Evolutionary conservation across 129 eudicot genomes (phyloP), one percentile per base, ranked within the genome.

Genomic region (Deinandra increscens): DNA sequence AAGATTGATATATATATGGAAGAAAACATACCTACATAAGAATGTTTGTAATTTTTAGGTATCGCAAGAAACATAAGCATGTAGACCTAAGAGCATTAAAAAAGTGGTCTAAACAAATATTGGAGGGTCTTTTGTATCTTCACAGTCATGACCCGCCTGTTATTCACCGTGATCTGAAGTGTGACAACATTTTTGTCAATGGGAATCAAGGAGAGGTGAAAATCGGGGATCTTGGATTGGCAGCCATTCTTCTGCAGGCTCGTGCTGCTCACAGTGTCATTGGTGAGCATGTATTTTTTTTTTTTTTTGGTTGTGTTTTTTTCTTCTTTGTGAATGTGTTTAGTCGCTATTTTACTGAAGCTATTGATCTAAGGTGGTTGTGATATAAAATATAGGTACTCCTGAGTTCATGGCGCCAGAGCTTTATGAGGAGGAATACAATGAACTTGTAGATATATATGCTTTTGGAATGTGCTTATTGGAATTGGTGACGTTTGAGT

Each of bases 401-500:
- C 99, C 99, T 1, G 97, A 94, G 71, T 94, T 94, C 74, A 94
- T 94, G 99, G 99, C 99, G 59, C 99, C 99, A 13, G 99, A 94
- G 77, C 93, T 94, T 64, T 94, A 94, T 79, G 97, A 94, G 74
- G 99, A 94, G 85, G 94, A 89, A 75, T 94, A 94, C 74, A 75
- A 94, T 61, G 97, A 94, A 77, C 99, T 94, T 74, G 95, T 94
- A 48, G 99, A 94, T 81, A 89, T 94, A 53, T 94, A 94, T 64
- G 99, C 99, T 63, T 94, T 94, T 71, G 99, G 99, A 36, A 94
- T 94, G 99, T 94, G 99, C 81, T 78, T 94, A 73, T 73, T 94
- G 79, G 99, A 94, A 82, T 74, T 94, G 75, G 93, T 94, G 80
- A 94, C 97, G 15, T 86, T 94, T 76, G 99, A 94, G 79, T 94